Evolutionary conservation across 1,139 yeast genomes (phyloP), one percentile per base, ranked within the genome.

Genomic region (Hyphopichia fennica): DNA sequence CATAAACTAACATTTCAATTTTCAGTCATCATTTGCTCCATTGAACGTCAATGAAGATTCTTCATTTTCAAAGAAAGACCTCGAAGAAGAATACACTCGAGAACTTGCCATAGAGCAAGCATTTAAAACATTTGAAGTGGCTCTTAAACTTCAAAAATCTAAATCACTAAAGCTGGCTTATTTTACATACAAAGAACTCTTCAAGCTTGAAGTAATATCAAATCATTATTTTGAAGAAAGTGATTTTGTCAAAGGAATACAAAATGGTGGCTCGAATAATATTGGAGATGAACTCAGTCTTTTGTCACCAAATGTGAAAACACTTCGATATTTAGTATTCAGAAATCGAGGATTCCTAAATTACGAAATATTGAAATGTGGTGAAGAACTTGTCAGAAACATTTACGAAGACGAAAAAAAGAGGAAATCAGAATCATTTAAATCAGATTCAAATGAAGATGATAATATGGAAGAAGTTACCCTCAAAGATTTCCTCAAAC

Each of bases 91-190:
- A 50, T 96, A 90, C 54, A 86, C 97, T 1, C 68, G 96, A 42
- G 99, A 93, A 55, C 84, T 79, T 31, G 81, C 89, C 69, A 82
- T 93, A 15, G 99, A 95, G 62, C 87, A 86, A 56, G 96, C 96
- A 3, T 84, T 86, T 60, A 81, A 81, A 51, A 65, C 82, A 14
- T 89, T 86, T 58, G 90, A 89, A 52, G 63, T 67, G 23, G 96
- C 96, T 0, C 66, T 95, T 32, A 61, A 63, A 11, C 66, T 68
- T 11, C 95, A 93, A 49, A 79, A 81, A 48, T 58, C 66, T 1
- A 65, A 70, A 4, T 58, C 77, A 2, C 74, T 72, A 44, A 62
- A 60, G 0, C 71, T 66, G 2, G 85, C 97, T 0, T 75, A 75
- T 39, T 54, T 55, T 2, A 63, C 69, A 17, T 93, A 90, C 57